phyloP scores from a whole-genome alignment of 768 basidiomycete species.

The Lepiota brunneoincarnata region DNA sequence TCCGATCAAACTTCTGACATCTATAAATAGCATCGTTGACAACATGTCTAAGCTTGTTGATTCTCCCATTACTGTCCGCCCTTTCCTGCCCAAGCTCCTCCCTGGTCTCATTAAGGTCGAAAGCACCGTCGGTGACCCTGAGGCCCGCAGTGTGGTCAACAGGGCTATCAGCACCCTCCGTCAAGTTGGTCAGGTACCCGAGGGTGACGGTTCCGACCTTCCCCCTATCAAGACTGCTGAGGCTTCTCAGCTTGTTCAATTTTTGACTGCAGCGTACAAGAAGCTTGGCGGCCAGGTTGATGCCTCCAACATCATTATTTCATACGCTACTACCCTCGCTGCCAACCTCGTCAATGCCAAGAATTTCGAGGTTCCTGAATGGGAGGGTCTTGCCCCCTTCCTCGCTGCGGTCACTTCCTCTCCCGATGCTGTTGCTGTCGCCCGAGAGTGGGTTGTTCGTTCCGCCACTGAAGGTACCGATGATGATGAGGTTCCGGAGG shows the following conservation, averaged over 20 bases:
- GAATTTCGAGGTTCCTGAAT: slow-evolving; percentile 88
- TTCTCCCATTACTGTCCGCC: slow-evolving; percentile 90
- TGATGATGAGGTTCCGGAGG: slow-evolving; percentile 67
- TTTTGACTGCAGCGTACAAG: slow-evolving; percentile 80
- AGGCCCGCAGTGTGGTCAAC: slow-evolving; percentile 90
- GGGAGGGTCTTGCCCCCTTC: slow-evolving; percentile 81
- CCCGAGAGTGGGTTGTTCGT: slow-evolving; percentile 87
- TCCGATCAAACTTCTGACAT: slow-evolving; percentile 16
- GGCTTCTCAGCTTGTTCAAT: slow-evolving; percentile 57
- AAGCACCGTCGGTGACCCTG: slow-evolving; percentile 93
- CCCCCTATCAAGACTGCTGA: slow-evolving; percentile 82
- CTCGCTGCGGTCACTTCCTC: slow-evolving; percentile 61
- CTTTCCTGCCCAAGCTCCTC: slow-evolving; percentile 94
- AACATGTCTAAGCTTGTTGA: slow-evolving; percentile 99
- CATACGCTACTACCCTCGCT: slow-evolving; percentile 78
- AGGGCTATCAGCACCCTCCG: slow-evolving; percentile 95
- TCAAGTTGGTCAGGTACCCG: slow-evolving; percentile 88
- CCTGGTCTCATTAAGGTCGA: slow-evolving; percentile 96
- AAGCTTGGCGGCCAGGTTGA: slow-evolving; percentile 68
- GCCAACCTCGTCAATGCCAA: slow-evolving; percentile 85
- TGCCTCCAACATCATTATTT: slow-evolving; percentile 51
- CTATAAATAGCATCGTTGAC: slow-evolving; percentile 74
- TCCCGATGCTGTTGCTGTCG: slow-evolving; percentile 64
- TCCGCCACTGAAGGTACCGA: slow-evolving; percentile 78
- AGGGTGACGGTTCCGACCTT: slow-evolving; percentile 85